Conservation (phyloP, 1,284 basidiomycete genomes). For the Inonotus obliquus region DNA sequence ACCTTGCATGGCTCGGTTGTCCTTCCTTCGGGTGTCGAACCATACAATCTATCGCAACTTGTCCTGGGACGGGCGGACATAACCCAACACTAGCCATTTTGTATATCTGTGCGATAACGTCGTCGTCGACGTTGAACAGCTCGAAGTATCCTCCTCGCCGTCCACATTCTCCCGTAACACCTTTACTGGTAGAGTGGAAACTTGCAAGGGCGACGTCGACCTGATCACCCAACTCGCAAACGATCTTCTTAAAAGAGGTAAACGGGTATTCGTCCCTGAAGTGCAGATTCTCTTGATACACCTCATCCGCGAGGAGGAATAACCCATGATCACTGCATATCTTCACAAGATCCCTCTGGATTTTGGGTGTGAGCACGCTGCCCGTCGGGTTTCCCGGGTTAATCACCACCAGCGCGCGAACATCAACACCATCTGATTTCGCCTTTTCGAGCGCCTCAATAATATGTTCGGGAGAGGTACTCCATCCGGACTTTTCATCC, state of each 20-base stretch:
- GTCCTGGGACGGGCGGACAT: conserved; percentile 85
- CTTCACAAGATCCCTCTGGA: conserved; percentile 71
- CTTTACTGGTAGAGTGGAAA: conserved; percentile 96
- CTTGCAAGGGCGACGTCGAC: conserved; percentile 71
- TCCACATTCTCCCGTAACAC: conserved; percentile 91
- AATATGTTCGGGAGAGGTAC: conserved; percentile 74
- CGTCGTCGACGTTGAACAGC: conserved; percentile 71
- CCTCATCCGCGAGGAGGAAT: conserved; percentile 90
- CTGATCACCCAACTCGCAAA: conserved; percentile 42
- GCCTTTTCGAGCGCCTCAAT: conserved; percentile 67
- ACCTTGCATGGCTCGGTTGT: conserved; percentile 70
- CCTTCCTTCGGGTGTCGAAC: conserved; percentile 80
- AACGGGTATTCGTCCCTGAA: conserved; percentile 64
- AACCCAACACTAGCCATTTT: conserved; percentile 91
- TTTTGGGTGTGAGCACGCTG: conserved; percentile 65
- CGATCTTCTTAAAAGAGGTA: conserved; percentile 88
- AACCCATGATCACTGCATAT: conserved; percentile 84
- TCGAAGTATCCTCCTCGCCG: conserved; percentile 94
- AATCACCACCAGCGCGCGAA: conserved; percentile 89
- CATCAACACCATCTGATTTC: conserved; percentile 53
- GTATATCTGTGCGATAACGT: conserved; percentile 83
- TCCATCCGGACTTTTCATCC: conserved; percentile 81
- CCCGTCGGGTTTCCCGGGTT: conserved; percentile 97
- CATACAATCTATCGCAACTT: conserved; percentile 89
- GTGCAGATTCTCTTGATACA: conserved; percentile 93